Evolutionary conservation across 2,329 filamentous ascomycete genomes (phyloP).

Genomic region (Xylariaceae sp.): DNA sequence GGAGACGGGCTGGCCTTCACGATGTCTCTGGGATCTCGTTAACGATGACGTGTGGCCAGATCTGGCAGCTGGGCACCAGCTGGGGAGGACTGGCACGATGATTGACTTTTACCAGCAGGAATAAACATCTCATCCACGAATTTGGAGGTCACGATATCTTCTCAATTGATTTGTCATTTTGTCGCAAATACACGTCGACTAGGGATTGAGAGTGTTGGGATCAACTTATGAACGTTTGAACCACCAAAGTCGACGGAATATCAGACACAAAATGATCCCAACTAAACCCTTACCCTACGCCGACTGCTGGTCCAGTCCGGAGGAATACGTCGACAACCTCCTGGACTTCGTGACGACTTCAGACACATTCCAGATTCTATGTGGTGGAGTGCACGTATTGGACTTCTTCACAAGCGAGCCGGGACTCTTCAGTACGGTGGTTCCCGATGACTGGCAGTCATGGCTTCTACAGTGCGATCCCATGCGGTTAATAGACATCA

Average conservation of each 20-base stretch:
- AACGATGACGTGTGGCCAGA: slow-evolving; percentile 16
- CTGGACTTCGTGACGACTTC: slow-evolving; percentile 70
- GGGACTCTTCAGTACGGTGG: slow-evolving; percentile 70
- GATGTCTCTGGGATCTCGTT: not conserved
- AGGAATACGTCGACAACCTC: slow-evolving; percentile 74
- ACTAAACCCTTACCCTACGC: slow-evolving; percentile 60
- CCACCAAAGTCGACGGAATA: not conserved
- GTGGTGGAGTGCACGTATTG: slow-evolving; percentile 92
- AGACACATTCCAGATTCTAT: slow-evolving; percentile 78
- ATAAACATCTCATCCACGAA: not conserved
- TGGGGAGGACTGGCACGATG: not conserved
- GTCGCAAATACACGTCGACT: not conserved
- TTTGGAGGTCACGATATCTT: not conserved
- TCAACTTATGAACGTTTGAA: not conserved
- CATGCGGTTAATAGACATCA: slow-evolving; percentile 71
- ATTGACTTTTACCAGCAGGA: not conserved
- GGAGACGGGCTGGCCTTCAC: not conserved
- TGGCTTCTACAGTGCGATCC: slow-evolving; percentile 70
- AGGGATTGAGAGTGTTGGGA: not conserved
- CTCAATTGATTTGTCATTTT: not conserved
- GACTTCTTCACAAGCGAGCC: slow-evolving; percentile 90
- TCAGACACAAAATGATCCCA: slow-evolving; percentile 40
- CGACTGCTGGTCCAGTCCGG: slow-evolving; percentile 62
- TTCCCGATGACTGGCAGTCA: slow-evolving; percentile 74
- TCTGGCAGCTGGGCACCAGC: slow-evolving; percentile 11